Evolutionary conservation across 1,284 basidiomycete species (phyloP), one percentile per base, ranked within the genome.

Genomic region (Microbotryomycetes sp.): DNA sequence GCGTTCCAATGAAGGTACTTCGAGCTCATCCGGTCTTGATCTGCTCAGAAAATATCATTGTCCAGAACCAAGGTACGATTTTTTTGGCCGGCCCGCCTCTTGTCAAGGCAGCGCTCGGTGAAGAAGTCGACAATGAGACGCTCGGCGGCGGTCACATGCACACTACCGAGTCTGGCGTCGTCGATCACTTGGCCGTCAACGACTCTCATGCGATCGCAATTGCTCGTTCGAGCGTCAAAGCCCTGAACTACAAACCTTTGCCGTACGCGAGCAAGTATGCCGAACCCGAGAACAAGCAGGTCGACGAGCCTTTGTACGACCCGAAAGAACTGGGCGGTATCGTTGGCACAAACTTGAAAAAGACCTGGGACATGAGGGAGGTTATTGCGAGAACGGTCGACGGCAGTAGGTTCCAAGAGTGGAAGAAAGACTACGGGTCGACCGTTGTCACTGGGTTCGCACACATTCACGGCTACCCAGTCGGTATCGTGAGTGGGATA

Each of bases 51-150:
- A 96, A 91, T 65, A 86, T 97, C 72, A 97, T 96, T 67, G 93
- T 97, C 51, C 83, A 85, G 61, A 88, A 93, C 64, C 91, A 96
- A 78, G 92, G 93, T 0, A 86, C 83, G 48, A 96, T 97, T 70
- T 97, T 96, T 78, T 81, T 97, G n/a, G 92, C 92, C 16, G 93
- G 92, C 0, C 93, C 93, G 16, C 92, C 92, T 3, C 81, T 97
- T 4, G 92, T 97, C 62, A 93, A 92, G 74, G 93, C 92, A 0
- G 93, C 92, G 0, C 92, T 92, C 0, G 92, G 93, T 45, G 92
- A 97, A 75, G 85, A 86, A 29, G 87, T 96, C 4, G 91, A 94
- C 70, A 91, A 93, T 60, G 92, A 97, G 75, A 87, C 88, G 2
- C 81, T 97, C 4, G 91, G 91, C 45, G 88, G 73, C 51, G 92